Evolutionary conservation across 2,329 filamentous ascomycete species (phyloP).

Genomic region (Aspergillus hortae): DNA sequence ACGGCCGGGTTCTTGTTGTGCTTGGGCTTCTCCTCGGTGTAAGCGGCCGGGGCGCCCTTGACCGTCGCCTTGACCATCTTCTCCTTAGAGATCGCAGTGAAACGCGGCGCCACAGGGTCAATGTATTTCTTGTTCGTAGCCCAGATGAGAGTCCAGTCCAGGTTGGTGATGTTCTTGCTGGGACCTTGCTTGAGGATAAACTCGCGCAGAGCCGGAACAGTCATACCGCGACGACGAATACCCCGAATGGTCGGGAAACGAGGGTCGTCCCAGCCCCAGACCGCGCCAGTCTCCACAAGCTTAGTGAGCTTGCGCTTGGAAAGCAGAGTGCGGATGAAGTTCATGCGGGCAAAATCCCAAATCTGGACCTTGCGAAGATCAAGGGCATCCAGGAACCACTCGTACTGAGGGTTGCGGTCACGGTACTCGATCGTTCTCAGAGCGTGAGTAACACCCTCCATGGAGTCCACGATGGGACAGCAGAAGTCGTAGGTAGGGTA

Average conservation of each 20-base stretch:
- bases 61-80: slow-evolving; percentile 69
- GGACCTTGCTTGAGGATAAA: slow-evolving; percentile 51
- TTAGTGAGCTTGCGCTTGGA: slow-evolving; percentile 52
- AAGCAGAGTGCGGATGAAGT: slow-evolving; percentile 49
- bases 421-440: slow-evolving; percentile 61
- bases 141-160: slow-evolving; percentile 50
- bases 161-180: slow-evolving; percentile 47
- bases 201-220: slow-evolving; percentile 46
- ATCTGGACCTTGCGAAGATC: slow-evolving; percentile 46
- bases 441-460: slow-evolving; percentile 63
- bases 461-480: slow-evolving; percentile 60
- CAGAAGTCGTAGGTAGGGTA: slow-evolving; percentile 67
- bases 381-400: slow-evolving; percentile 49
- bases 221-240: slow-evolving; percentile 49
- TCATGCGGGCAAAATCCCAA: slow-evolving; percentile 53
- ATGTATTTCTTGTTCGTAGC: slow-evolving; percentile 74
- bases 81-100: slow-evolving; percentile 69
- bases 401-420: slow-evolving; percentile 51
- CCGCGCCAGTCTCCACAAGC: slow-evolving; percentile 45
- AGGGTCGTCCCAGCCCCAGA: slow-evolving; percentile 52
- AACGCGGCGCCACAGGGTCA: slow-evolving; percentile 69
- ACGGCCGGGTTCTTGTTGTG: slow-evolving; percentile 86
- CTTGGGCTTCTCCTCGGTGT: slow-evolving; percentile 73
- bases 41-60: slow-evolving; percentile 60
- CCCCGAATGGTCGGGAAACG: slow-evolving; percentile 51